These are phyloP conservation scores for Fusarium floridanum DNA, from an alignment of 2,329 filamentous ascomycete genomes.

Conservation along the genomic window DNA sequence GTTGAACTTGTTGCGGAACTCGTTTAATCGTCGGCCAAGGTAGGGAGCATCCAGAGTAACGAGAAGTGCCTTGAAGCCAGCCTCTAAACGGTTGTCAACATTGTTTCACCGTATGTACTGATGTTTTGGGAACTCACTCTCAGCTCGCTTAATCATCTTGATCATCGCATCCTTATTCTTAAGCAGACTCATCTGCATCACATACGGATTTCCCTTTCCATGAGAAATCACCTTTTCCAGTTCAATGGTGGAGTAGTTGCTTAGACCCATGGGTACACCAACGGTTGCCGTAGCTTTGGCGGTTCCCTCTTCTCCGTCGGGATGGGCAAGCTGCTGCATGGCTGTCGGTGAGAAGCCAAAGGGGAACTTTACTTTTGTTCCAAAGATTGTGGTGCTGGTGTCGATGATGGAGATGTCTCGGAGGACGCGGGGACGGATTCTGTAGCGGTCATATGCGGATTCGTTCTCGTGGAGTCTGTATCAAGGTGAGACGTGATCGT, in stretches of 20 bases:
- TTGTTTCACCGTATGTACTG: too few relatives aligned
- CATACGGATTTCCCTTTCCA: constrained; percentile 21
- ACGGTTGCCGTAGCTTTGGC: constrained; percentile 15
- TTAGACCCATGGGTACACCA: constrained; percentile 24
- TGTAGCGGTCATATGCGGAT: constrained; percentile 27
- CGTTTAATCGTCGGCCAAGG: constrained; percentile 15
- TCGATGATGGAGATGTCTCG: constrained; percentile 23
- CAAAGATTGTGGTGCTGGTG: constrained; percentile 21
- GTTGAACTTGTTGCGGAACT: constrained; percentile 14
- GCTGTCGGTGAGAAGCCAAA: constrained; percentile 29
- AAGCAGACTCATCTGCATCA: constrained; percentile 29
- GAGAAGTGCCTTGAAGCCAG: constrained; percentile 21
- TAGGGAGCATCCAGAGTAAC: constrained; percentile 14
- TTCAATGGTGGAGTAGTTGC: constrained; percentile 23
- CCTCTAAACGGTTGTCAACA: background rate
- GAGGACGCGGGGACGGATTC: constrained; percentile 27
- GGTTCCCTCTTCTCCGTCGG: constrained; percentile 23
- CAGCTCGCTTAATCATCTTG: constrained; percentile 20
- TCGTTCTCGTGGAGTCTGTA: constrained; percentile 24
- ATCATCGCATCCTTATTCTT: constrained; percentile 22
- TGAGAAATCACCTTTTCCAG: constrained; percentile 34
- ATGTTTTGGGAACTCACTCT: constrained; percentile 6
- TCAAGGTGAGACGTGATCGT: background rate
- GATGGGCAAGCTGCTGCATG: constrained; percentile 29
- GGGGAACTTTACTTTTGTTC: constrained; percentile 24